These are phyloP conservation scores for Venturia effusa DNA, from an alignment of 2,329 filamentous ascomycete species.

Conservation along the genomic window DNA sequence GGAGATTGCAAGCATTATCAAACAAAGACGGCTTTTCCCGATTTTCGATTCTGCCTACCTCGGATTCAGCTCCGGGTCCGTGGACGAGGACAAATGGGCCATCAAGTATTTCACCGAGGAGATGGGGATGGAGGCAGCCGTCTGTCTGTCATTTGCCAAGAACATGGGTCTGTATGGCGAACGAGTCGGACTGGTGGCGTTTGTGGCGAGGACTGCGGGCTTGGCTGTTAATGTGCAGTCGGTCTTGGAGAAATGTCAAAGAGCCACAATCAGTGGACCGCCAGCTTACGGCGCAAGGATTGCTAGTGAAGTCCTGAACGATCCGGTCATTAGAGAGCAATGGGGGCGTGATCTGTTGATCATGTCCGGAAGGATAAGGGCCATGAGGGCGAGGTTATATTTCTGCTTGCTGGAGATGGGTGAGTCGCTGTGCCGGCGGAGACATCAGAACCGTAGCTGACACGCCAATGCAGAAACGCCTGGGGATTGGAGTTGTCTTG, in stretches of 20 bases:
- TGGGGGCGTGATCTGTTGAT: conserved; percentile 25
- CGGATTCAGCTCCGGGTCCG: conserved; percentile 27
- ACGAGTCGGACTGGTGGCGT: conserved; percentile 20
- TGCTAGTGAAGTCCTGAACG: conserved; percentile 19
- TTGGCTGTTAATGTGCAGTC: conserved; percentile 7
- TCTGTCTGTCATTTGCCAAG: conserved; percentile 24
- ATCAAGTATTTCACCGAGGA: conserved; percentile 21
- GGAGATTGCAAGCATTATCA: conserved; percentile 21
- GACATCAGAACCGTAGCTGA: conserved; percentile 13
- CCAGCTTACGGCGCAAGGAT: conserved; percentile 23
- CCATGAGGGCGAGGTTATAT: conserved; percentile 17
- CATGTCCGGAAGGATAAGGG: conserved; percentile 25
- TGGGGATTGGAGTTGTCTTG: conserved; percentile 24
- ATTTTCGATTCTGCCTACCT: conserved; percentile 31
- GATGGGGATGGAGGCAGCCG: conserved; percentile 19
- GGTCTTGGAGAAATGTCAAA: conserved; percentile 2
- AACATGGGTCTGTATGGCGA: conserved; percentile 31
- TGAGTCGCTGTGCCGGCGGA: not conserved
- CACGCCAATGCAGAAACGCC: conserved; percentile 18
- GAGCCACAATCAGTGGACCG: conserved; percentile 21
- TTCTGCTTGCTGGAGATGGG: conserved; percentile 1
- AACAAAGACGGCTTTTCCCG: conserved; percentile 21
- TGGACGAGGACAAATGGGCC: conserved; percentile 25
- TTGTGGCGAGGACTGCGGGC: conserved; percentile 5
- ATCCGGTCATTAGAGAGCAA: conserved; percentile 16